phyloP scores from a whole-genome alignment of 768 basidiomycete species.

The Leucosporidium scottii region DNA sequence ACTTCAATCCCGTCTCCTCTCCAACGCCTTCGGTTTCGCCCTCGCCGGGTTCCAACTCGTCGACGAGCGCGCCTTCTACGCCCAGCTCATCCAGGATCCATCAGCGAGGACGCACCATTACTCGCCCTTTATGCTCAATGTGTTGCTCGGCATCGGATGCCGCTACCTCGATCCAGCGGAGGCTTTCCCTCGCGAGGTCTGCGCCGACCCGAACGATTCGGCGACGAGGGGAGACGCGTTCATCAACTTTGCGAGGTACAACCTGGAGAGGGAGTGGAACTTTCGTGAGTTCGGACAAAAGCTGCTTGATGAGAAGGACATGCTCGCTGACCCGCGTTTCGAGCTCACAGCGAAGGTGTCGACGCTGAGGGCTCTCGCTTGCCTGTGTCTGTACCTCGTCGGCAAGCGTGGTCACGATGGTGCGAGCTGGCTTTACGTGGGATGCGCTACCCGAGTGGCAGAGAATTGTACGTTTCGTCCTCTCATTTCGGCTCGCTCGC shows the following conservation, averaged over 20 bases:
- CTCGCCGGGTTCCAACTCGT: conserved; percentile 16
- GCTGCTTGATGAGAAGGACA: no score
- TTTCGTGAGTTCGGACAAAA: no score
- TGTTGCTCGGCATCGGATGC: conserved; percentile 23
- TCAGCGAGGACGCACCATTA: conserved; percentile 22
- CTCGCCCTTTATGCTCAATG: conserved; percentile 24
- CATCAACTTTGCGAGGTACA: conserved; percentile 12
- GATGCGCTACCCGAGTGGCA: no score
- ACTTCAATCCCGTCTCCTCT: conserved; percentile 11
- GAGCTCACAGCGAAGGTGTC: conserved; percentile 3
- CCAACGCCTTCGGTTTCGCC: conserved; percentile 21
- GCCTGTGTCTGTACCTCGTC: conserved; percentile 15
- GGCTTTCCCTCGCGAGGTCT: conserved; percentile 17
- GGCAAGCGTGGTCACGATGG: background rate
- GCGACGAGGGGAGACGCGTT: conserved; percentile 28
- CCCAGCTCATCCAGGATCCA: background rate
- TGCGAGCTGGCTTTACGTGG: no score
- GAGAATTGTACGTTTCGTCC: no score
- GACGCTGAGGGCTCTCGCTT: conserved; percentile 19
- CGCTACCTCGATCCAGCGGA: conserved; percentile 30
- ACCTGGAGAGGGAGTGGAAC: conserved; percentile 23
- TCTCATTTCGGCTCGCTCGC: no score
- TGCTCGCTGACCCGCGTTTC: no score
- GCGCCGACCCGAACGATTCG: conserved; percentile 10
- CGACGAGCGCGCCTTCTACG: conserved; percentile 9